Evolutionary conservation across 345 rosid species (phyloP).

Genomic region (Barbarea vulgaris): DNA sequence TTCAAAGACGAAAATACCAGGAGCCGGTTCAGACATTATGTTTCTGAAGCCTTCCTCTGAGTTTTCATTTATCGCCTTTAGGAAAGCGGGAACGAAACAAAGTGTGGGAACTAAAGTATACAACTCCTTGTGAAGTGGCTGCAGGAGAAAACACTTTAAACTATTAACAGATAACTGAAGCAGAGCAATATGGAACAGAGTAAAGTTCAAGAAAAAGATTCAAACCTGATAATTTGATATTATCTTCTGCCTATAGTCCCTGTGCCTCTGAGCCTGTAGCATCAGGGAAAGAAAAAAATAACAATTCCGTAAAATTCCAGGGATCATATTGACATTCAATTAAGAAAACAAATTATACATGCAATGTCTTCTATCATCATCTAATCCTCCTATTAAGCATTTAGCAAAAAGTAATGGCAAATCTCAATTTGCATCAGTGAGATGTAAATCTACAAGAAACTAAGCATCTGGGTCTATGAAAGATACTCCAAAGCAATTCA

Average conservation of each 20-base stretch:
- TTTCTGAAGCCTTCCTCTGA: slow-evolving; percentile 76
- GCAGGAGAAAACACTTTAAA: slow-evolving; percentile 40
- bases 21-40: slow-evolving; percentile 68
- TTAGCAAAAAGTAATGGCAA: not conserved
- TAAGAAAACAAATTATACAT: not conserved
- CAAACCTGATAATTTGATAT: slow-evolving; percentile 71
- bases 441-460: not conserved
- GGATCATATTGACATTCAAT: not conserved
- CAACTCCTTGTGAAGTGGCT: slow-evolving; percentile 80
- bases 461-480: not conserved
- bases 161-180: not conserved
- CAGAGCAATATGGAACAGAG: not conserved
- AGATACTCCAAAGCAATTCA: not conserved
- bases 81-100: slow-evolving; percentile 71
- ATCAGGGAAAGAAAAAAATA: not conserved
- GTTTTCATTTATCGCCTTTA: slow-evolving; percentile 62
- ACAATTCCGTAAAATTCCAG: not conserved
- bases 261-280: slow-evolving; percentile 70
- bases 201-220: not conserved
- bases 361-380: not conserved
- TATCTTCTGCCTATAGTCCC: slow-evolving; percentile 80
- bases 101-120: slow-evolving; percentile 52
- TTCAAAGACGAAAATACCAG: slow-evolving; percentile 78
- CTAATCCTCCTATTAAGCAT: not conserved
- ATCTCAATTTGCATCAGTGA: not conserved